Percentiles rank a stretch among this genome's conserved stretches.
phyloP scores from a whole-genome alignment of 345 rosid genomes.

The Bruguiera gymnorhiza region DNA sequence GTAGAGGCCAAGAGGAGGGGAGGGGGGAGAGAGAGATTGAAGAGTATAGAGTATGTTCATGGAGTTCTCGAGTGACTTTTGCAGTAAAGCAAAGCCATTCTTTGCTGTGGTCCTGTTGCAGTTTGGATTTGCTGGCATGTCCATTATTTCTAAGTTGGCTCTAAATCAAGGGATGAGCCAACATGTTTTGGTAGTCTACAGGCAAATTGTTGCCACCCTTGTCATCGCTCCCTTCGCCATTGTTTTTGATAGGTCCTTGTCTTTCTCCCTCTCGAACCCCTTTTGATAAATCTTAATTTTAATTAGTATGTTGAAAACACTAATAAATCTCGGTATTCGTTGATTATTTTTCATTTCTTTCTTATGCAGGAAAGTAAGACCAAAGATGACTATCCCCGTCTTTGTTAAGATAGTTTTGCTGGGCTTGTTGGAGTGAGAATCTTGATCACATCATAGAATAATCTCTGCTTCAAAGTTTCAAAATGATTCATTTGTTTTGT shows the following conservation, averaged over 20 bases:
- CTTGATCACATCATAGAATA: not conserved
- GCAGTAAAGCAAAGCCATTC: conserved; percentile 40
- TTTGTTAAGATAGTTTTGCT: conserved; percentile 61
- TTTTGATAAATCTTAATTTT: not conserved
- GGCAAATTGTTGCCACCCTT: conserved; percentile 58
- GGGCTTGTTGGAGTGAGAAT: conserved; percentile 68
- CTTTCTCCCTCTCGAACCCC: too few relatives aligned
- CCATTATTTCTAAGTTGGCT: conserved; percentile 51
- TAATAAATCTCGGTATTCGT: too few relatives aligned
- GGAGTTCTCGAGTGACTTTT: not conserved
- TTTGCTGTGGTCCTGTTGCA: conserved; percentile 53
- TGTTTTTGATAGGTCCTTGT: conserved; percentile 49
- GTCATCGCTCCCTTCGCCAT: conserved; percentile 73
- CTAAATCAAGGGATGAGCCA: conserved; percentile 60
- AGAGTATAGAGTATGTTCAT: not conserved
- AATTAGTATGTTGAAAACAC: too few relatives aligned
- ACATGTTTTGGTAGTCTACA: conserved; percentile 62
- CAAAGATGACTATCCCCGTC: conserved; percentile 67
- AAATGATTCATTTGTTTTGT: not conserved
- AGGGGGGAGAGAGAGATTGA: not conserved
- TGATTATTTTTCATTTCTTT: not conserved
- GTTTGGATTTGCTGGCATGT: conserved; percentile 54
- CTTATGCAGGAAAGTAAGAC: conserved; percentile 59
- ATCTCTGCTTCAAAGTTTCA: not conserved
- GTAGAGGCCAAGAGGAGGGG: not conserved